Base-by-base conservation (phyloP, 768 basidiomycete species). In the Pisolithus sp. region DNA sequence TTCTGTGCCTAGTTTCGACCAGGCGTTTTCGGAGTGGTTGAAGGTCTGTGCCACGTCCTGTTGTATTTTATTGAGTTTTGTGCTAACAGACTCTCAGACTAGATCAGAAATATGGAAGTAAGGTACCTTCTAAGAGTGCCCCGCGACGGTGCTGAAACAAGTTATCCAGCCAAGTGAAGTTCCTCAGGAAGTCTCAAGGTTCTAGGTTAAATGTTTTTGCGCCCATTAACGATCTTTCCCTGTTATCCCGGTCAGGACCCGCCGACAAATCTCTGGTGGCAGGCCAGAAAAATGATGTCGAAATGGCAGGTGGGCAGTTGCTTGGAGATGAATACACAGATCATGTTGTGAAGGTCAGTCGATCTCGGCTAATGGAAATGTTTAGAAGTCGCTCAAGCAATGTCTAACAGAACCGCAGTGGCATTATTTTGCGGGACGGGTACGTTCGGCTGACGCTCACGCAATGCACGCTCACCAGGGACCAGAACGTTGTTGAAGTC, bases 291-390 rank as follows among this genome's bases (percentile, higher is more conserved):
- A 85, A 89, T 55, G 83, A 86, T 59, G 78, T 84, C 10, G 84
- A 79, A 31, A 87, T 85, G 52, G 71, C 80, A 20, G 92, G 92
- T 9, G 92, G 90, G 0, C 89, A 86, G 62, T 81, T 96, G 41
- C 73, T 94, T 1, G 95, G 93, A 5, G 94, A 97, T 63, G 96
- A 99, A 66, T 98, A 92, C 73, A 92, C 91, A 3, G 88, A 90
- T 39, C 90, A 94, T 64, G 92, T 98, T 42, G 83, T 99, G 30
- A 87, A 87, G 76, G 90, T 89, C 52, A 26, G 75, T 42, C 49
- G 20, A 23, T 15, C 41, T 48, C 24, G 13, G 2, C n/a, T 23
- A 43, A 26, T 24, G 15, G 17, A 30, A 48, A 40, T 48, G 42
- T 13, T 24, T 43, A 10, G 26, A 18, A 39, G 44, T 44, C 49